These are phyloP conservation scores for Dissoconium aciculare DNA, from an alignment of 2,329 filamentous ascomycete species.

Conservation along the genomic window DNA sequence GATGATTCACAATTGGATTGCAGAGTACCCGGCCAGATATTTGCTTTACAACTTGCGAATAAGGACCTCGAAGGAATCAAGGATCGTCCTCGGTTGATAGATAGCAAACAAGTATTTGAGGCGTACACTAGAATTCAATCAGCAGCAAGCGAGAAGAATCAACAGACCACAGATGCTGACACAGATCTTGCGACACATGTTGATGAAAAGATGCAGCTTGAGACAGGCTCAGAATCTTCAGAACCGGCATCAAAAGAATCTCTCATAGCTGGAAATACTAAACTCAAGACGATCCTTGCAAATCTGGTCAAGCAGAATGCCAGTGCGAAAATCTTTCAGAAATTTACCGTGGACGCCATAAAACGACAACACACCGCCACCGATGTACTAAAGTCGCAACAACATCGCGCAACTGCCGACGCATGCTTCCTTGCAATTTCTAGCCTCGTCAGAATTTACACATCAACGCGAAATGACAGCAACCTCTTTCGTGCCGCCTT, in stretches of 20 bases:
- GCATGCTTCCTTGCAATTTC: conserved; percentile 22
- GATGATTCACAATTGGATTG: conserved; percentile 18
- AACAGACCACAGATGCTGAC: no score
- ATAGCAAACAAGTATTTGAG: conserved; percentile 21
- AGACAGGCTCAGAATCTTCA: conserved; percentile 2
- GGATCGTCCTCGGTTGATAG: conserved; percentile 11
- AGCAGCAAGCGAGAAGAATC: conserved; percentile 2
- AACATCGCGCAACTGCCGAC: conserved; percentile 15
- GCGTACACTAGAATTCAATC: conserved; percentile 11
- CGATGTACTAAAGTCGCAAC: conserved; percentile 7
- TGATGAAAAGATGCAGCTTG: background rate
- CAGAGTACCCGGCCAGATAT: conserved; percentile 21
- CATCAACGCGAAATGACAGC: conserved; percentile 7
- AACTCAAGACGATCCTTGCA: conserved; percentile 15
- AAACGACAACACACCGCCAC: conserved; percentile 15
- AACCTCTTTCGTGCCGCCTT: conserved; percentile 20
- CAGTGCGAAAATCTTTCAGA: conserved; percentile 7
- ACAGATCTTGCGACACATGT: no score
- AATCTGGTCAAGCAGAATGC: conserved; percentile 7
- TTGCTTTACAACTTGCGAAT: conserved; percentile 16
- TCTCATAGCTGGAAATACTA: conserved; percentile 12
- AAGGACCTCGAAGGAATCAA: conserved; percentile 17
- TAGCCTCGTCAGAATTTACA: conserved; percentile 17
- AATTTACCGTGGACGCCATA: conserved; percentile 16
- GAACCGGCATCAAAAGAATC: conserved; percentile 10